Base-by-base conservation (phyloP, 2,329 filamentous ascomycete genomes). In the Huntiella decipiens region DNA sequence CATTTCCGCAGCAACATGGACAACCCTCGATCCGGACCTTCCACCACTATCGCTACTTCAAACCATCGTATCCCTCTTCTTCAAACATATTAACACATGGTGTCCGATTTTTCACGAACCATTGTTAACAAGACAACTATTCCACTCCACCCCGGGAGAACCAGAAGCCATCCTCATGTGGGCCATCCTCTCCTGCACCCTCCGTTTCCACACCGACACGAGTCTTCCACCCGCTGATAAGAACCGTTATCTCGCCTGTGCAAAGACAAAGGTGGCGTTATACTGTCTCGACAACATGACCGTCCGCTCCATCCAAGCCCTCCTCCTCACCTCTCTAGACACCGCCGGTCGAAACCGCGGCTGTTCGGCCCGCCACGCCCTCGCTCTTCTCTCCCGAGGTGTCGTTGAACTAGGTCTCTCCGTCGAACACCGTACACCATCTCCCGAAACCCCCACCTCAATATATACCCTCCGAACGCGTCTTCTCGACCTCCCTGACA, bases 211-310 rank as follows among this genome's bases (percentile, higher is more conserved):
- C 0, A 79, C 73, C 3, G 86, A 94, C 57, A 61, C 68, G 16
- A 71, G 84, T 38, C 66, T 94, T 28, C 86, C 78, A 0, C 74
- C 82, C 2, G 77, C 82, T 43, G 75, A 77, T 51, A 70, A 84
- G 50, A 71, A 74, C 41, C 75, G 80, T 31, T 92, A 91, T 55
- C 81, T 93, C 57, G 73, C 77, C 49, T 71, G 76, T 2, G 87
- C 85, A 0, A 94, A 93, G 59, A 79, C 88, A 54, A 83, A 80
- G 50, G 87, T 95, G 0, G 60, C 94, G 10, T 68, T 94, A 0
- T 92, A 92, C 55, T 85, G 86, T 4, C 72, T 94, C 54, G 85
- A 93, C 55, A 86, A 91, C 54, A 87, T 84, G 10, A 91, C 85
- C 0, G 84, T 94, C 49, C 88, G 86, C 58, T 77, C 84, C 1